Percentiles rank a stretch among this genome's conserved stretches.
These are phyloP conservation scores for Clausena lansium DNA, from an alignment of 345 rosid species.

Conservation along the genomic window DNA sequence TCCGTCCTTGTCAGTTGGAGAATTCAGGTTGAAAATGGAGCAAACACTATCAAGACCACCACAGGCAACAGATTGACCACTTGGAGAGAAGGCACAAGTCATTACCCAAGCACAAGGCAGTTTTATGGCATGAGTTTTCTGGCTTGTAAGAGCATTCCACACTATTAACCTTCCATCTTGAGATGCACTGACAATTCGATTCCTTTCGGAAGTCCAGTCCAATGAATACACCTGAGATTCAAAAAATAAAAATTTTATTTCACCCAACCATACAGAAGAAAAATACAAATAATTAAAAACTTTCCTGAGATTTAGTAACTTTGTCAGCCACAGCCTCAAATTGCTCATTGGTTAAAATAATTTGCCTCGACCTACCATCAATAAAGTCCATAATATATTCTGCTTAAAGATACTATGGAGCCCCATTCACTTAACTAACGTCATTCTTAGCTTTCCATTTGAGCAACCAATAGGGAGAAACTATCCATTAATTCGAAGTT, in stretches of 20 bases:
- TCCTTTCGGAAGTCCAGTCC: constrained; percentile 88
- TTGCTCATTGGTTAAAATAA: background rate
- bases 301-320: background rate
- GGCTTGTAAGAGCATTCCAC: constrained; percentile 97
- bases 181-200: constrained; percentile 91
- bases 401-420: background rate
- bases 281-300: background rate
- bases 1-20: constrained; percentile 81
- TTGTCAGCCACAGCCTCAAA: background rate
- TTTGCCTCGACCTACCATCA: background rate
- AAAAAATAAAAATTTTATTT: constrained; percentile 5
- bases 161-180: constrained; percentile 93
- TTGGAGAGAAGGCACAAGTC: constrained; percentile 97
- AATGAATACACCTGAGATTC: constrained; percentile 72
- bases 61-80: constrained; percentile 91
- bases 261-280: background rate
- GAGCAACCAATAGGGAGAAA: background rate
- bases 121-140: constrained; percentile 92
- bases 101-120: constrained; percentile 98
- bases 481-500: background rate
- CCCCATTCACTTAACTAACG: background rate
- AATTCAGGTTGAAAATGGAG: constrained; percentile 88
- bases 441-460: background rate
- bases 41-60: constrained; percentile 96
- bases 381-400: background rate